phyloP scores from a whole-genome alignment of 305 asterid genomes.

The Fraxinus nigra region DNA sequence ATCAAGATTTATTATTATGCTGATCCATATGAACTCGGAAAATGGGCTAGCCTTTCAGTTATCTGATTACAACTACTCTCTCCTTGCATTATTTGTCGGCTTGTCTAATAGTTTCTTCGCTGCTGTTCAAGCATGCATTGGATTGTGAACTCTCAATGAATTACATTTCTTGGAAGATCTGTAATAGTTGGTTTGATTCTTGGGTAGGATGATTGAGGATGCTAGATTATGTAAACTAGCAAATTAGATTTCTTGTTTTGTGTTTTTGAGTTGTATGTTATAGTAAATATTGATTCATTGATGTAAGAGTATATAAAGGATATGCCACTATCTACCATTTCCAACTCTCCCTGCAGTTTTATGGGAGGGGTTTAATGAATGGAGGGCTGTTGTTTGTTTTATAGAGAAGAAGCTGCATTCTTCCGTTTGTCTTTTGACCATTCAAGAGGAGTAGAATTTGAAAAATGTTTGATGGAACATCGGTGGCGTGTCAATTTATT shows the following conservation, averaged over 20 bases:
- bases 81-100: background rate
- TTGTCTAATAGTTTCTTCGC: background rate
- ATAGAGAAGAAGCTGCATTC: background rate
- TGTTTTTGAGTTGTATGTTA: background rate
- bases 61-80: slow-evolving; percentile 36
- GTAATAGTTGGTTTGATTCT: background rate
- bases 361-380: background rate
- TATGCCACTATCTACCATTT: background rate
- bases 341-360: background rate
- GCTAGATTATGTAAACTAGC: background rate
- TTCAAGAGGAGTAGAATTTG: background rate
- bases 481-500: no score
- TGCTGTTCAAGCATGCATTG: background rate
- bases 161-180: background rate
- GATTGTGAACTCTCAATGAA: background rate
- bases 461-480: background rate
- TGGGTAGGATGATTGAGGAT: background rate
- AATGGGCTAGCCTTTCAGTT: slow-evolving; percentile 93
- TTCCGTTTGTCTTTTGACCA: background rate
- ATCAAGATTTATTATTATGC: slow-evolving; percentile 82
- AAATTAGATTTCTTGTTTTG: background rate
- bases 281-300: slow-evolving; percentile 3
- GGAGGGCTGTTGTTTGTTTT: background rate
- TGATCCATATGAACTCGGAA: slow-evolving; percentile 87
- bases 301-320: background rate